Conservation (phyloP, 2,329 filamentous ascomycete species). For the Sphaceloma murrayae region DNA sequence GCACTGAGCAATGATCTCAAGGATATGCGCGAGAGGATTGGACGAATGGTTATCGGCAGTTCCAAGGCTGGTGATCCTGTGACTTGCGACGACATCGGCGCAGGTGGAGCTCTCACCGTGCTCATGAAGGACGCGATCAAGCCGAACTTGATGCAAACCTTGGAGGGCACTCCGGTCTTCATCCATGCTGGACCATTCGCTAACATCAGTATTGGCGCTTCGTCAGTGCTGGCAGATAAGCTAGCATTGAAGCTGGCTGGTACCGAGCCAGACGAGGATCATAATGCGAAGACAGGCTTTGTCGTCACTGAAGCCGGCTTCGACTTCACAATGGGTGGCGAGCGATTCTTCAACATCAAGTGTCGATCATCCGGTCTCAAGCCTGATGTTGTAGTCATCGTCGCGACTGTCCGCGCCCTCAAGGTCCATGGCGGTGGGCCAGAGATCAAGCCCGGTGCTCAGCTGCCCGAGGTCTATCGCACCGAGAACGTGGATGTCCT, state of each 20-base stretch:
- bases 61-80: slow-evolving; percentile 80
- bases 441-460: slow-evolving; percentile 77
- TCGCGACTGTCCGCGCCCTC: slow-evolving; percentile 87
- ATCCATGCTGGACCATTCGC: slow-evolving; percentile 96
- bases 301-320: slow-evolving; percentile 96
- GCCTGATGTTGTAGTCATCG: slow-evolving; percentile 87
- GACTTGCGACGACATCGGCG: slow-evolving; percentile 91
- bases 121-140: slow-evolving; percentile 98
- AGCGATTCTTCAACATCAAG: slow-evolving; percentile 99
- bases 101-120: slow-evolving; percentile 81
- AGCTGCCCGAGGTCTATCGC: slow-evolving; percentile 80
- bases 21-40: slow-evolving; percentile 88
- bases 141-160: slow-evolving; percentile 95
- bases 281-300: slow-evolving; percentile 73
- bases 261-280: slow-evolving; percentile 83
- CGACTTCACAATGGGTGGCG: slow-evolving; percentile 98
- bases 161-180: slow-evolving; percentile 94
- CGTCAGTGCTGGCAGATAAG: slow-evolving; percentile 88
- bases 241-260: slow-evolving; percentile 92
- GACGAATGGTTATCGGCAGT: slow-evolving; percentile 89
- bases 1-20: slow-evolving; percentile 78
- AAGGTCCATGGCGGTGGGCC: slow-evolving; percentile 96
- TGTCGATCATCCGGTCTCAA: slow-evolving; percentile 87
- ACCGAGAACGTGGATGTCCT: slow-evolving; percentile 91
- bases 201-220: slow-evolving; percentile 96